A percentile compares a stretch with the other conserved stretches of the same genome.
Evolutionary conservation across 2,329 filamentous ascomycete species (phyloP).

Genomic region (Aureobasidium namibiae): DNA sequence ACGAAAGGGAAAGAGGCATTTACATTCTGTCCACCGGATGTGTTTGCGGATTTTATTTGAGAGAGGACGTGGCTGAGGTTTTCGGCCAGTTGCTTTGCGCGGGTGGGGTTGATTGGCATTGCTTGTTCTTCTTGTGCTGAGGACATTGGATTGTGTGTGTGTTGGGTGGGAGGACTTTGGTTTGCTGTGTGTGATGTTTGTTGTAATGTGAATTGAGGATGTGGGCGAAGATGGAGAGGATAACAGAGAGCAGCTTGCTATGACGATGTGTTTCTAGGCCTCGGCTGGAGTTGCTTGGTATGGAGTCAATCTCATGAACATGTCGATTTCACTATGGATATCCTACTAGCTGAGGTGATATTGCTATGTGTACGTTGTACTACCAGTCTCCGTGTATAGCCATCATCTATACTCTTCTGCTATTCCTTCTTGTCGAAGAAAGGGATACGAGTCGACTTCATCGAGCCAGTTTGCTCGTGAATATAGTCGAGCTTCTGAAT

Average conservation of each 20-base stretch:
- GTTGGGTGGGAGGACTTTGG: not conserved
- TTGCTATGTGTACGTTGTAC: not conserved
- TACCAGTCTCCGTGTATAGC: no score
- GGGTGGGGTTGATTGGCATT: constrained; percentile 34
- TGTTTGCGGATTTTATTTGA: constrained; percentile 33
- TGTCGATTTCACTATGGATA: no score
- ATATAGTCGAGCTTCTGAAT: not conserved
- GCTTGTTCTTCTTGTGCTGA: constrained; percentile 7
- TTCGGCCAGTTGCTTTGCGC: constrained; percentile 38
- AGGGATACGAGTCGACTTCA: no score
- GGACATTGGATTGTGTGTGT: no score
- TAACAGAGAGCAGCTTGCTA: not conserved
- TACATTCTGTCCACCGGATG: constrained; percentile 25
- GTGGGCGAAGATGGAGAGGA: not conserved
- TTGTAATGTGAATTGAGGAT: no score
- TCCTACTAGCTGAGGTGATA: no score
- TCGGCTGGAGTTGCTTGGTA: not conserved
- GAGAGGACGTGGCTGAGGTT: constrained; percentile 35
- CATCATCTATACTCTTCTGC: no score
- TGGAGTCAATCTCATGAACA: no score
- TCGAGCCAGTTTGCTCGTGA: no score
- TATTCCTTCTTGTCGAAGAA: no score
- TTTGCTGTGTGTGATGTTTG: not conserved
- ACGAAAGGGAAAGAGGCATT: not conserved
- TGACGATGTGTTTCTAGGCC: not conserved